These are phyloP conservation scores for Hypoxylon sp. DNA, from an alignment of 2,329 filamentous ascomycete genomes.

Conservation along the genomic window DNA sequence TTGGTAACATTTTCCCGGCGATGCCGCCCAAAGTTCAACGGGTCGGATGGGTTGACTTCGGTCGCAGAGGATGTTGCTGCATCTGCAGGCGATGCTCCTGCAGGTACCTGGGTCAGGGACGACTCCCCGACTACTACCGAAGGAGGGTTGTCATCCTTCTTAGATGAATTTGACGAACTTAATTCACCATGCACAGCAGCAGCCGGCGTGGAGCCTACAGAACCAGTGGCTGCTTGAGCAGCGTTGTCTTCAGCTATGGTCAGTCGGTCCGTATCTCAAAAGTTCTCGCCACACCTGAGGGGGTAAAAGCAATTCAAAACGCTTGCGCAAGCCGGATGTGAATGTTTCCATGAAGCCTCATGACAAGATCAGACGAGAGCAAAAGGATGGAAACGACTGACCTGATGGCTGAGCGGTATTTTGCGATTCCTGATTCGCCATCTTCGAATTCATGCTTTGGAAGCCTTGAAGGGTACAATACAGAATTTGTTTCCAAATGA, in stretches of 20 bases:
- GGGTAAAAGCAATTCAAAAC: conserved; percentile 42
- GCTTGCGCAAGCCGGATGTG: conserved; percentile 35
- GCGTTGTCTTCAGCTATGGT: conserved; percentile 39
- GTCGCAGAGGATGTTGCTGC: conserved; percentile 41
- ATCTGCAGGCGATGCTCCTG: conserved; percentile 41
- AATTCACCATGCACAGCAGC: conserved; percentile 13
- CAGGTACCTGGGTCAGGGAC: conserved; percentile 16
- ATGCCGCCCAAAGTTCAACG: conserved; percentile 59
- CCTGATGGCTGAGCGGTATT: conserved; percentile 46
- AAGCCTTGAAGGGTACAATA: conserved; percentile 35
- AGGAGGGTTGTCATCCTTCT: conserved; percentile 31
- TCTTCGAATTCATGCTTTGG: conserved; percentile 37
- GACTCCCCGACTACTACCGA: conserved; percentile 27
- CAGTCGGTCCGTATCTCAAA: conserved; percentile 34
- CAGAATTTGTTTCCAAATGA: conserved; percentile 45
- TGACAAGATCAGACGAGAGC: conserved; percentile 28
- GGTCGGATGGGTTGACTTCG: conserved; percentile 52
- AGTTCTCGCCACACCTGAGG: conserved; percentile 29
- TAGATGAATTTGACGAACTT: conserved; percentile 31
- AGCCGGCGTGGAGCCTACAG: conserved; percentile 30
- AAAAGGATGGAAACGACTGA: conserved; percentile 42
- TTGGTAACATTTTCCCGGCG: conserved; percentile 60
- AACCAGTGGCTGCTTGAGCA: conserved; percentile 28
- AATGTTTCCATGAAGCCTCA: conserved; percentile 44
- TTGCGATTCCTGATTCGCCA: conserved; percentile 46